phyloP scores from a whole-genome alignment of 116 monocot species.

The Dioscorea cayenensis region DNA sequence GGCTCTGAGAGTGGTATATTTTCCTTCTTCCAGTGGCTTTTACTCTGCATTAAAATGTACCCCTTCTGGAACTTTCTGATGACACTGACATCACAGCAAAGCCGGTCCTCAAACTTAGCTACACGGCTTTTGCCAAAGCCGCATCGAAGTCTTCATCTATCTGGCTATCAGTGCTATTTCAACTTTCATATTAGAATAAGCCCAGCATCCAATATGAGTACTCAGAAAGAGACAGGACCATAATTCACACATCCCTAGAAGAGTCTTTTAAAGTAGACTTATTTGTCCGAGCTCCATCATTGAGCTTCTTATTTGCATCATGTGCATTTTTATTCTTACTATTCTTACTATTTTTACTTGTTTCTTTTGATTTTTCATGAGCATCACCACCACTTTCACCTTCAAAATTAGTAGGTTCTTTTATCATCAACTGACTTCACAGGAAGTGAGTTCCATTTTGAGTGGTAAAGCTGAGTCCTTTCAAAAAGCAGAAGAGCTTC shows the following conservation, averaged over 20 bases:
- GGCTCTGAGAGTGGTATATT: conserved; percentile 25
- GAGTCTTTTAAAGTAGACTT: conserved; percentile 74
- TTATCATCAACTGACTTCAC: conserved; percentile 16
- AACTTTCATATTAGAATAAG: conserved; percentile 63
- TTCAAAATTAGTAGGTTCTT: conserved; percentile 20
- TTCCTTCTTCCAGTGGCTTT: conserved; percentile 32
- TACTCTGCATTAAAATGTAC: conserved; percentile 88
- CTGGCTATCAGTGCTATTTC: conserved; percentile 22
- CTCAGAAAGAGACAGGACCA: conserved; percentile 93
- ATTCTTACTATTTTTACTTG: conserved; percentile 2
- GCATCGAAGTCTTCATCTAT: conserved; percentile 48
- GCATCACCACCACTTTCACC: conserved; percentile 9
- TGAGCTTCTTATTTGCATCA: conserved; percentile 38
- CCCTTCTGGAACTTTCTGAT: conserved; percentile 81
- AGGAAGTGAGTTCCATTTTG: conserved; percentile 34
- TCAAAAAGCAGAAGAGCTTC: conserved; percentile 88
- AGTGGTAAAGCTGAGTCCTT: conserved; percentile 59
- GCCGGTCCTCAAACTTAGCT: conserved; percentile 85
- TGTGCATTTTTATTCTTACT: conserved; percentile 18
- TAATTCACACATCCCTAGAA: conserved; percentile 75
- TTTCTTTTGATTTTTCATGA: conserved; percentile 19
- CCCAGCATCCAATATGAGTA: conserved; percentile 91
- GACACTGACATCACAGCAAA: conserved; percentile 72
- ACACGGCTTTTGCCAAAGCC: conserved; percentile 52
- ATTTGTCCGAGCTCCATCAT: conserved; percentile 32